Conservation (phyloP, 2,329 filamentous ascomycete genomes). For the Xylariaceae sp. region DNA sequence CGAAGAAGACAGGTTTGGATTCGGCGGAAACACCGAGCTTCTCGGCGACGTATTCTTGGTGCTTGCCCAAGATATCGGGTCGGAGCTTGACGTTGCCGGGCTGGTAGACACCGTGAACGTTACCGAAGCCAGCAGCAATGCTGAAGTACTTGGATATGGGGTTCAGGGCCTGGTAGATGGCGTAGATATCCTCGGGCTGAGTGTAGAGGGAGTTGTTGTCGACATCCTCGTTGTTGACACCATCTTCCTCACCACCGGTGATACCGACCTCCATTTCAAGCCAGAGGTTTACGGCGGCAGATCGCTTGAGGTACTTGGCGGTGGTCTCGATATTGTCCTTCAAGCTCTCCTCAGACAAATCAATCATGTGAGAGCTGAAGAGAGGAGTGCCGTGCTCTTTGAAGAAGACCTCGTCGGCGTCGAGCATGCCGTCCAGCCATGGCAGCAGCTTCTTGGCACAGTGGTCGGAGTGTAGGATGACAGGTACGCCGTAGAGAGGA, state of each 20-base stretch:
- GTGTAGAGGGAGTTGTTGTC: constrained; percentile 96
- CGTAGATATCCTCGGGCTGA: constrained; percentile 92
- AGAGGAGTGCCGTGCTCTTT: constrained; percentile 88
- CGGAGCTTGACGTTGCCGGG: constrained; percentile 95
- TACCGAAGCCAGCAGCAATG: constrained; percentile 96
- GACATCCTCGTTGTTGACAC: constrained; percentile 96
- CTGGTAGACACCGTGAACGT: constrained; percentile 99
- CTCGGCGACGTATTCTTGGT: constrained; percentile 87
- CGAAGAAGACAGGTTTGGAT: constrained; percentile 95
- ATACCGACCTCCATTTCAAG: constrained; percentile 89
- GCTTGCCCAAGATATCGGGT: constrained; percentile 93
- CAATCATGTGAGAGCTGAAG: constrained; percentile 98
- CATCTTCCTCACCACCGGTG: constrained; percentile 95
- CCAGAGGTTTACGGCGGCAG: constrained; percentile 97
- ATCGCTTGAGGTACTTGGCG: constrained; percentile 87
- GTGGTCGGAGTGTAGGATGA: constrained; percentile 95
- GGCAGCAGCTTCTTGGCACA: constrained; percentile 99
- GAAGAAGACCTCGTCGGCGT: constrained; percentile 72
- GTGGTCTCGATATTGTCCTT: constrained; percentile 91
- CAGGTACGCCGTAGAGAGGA: constrained; percentile 81
- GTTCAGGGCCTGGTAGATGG: constrained; percentile 81
- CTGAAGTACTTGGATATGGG: constrained; percentile 94
- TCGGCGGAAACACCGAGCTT: constrained; percentile 62
- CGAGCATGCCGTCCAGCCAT: constrained; percentile 86
- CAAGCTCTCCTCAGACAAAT: constrained; percentile 83